Conservation (phyloP, 2,329 filamentous ascomycete species). For the Endothia cerciana region DNA sequence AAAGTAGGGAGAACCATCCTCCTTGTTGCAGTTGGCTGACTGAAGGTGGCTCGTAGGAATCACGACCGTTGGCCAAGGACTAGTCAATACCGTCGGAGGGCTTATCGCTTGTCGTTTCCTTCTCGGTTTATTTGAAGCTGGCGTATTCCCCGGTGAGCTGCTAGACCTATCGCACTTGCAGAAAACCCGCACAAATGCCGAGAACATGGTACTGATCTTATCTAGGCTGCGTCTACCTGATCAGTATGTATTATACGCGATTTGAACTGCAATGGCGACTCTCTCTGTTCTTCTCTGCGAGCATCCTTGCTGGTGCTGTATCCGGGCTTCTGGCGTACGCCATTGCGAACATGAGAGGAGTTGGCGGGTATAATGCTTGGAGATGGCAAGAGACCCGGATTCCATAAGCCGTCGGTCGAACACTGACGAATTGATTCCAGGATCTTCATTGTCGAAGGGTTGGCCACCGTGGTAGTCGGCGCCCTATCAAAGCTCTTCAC, state of each 20-base stretch:
- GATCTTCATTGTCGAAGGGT: conserved; percentile 55
- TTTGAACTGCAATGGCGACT: conserved; percentile 32
- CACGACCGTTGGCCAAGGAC: conserved; percentile 31
- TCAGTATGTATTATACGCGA: conserved; percentile 34
- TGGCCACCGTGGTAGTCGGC: conserved; percentile 48
- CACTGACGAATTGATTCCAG: conserved; percentile 34
- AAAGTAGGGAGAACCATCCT: neutral
- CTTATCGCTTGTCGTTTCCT: conserved; percentile 33
- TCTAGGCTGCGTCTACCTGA: conserved; percentile 33
- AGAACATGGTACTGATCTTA: neutral
- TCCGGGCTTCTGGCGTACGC: conserved; percentile 55
- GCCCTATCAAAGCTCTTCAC: conserved; percentile 48
- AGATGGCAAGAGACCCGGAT: conserved; percentile 33
- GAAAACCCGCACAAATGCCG: neutral
- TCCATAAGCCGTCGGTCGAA: neutral
- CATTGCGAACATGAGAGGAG: conserved; percentile 55
- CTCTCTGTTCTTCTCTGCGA: conserved; percentile 31
- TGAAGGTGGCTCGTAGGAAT: conserved; percentile 26
- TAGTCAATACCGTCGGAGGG: conserved; percentile 29
- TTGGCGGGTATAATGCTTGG: conserved; percentile 50
- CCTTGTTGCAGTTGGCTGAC: neutral
- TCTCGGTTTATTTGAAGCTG: conserved; percentile 32
- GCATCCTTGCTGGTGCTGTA: conserved; percentile 52
- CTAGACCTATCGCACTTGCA: too few species aligned
- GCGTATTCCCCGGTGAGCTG: conserved; percentile 32